These are phyloP conservation scores for Scenedesmus sp. DNA, from an alignment of 163 green algal species.

Conservation along the genomic window DNA sequence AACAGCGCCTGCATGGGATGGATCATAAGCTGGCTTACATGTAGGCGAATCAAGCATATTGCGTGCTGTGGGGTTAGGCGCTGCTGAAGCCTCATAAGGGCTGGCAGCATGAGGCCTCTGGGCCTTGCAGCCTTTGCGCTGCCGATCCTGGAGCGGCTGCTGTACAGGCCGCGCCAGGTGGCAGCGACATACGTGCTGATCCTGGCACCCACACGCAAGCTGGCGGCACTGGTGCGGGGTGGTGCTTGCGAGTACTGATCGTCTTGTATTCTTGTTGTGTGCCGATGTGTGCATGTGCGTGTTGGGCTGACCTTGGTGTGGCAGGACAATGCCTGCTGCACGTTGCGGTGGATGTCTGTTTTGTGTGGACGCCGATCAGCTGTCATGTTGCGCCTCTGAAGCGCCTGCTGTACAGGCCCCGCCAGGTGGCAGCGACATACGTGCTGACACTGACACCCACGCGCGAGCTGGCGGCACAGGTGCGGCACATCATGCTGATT, in stretches of 20 bases:
- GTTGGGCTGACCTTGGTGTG: background rate
- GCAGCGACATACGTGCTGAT: constrained; percentile 94
- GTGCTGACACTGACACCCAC: constrained; percentile 95
- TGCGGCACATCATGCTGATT: constrained; percentile 6
- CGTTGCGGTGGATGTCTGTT: no score
- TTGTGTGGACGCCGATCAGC: constrained; percentile 82
- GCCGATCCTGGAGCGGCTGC: constrained; percentile 95
- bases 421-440: constrained; percentile 86
- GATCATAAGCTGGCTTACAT: no score
- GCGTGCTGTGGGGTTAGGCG: no score
- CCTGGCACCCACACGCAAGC: constrained; percentile 95
- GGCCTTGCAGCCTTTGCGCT: constrained; percentile 91
- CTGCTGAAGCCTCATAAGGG: no score
- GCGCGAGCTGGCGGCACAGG: constrained; percentile 96
- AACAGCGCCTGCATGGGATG: no score
- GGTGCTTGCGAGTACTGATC: no score
- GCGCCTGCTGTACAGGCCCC: constrained; percentile 90
- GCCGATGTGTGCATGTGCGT: background rate
- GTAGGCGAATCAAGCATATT: no score
- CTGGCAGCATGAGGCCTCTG: no score
- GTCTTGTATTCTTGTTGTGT: background rate
- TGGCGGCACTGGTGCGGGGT: constrained; percentile 89
- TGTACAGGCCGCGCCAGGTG: constrained; percentile 81
- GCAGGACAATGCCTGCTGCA: background rate
- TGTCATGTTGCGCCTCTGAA: constrained; percentile 96